A percentile compares a stretch with the other conserved stretches of the same genome.
Conservation (phyloP, 1,139 yeast species). For the Candida dubliniensis region DNA sequence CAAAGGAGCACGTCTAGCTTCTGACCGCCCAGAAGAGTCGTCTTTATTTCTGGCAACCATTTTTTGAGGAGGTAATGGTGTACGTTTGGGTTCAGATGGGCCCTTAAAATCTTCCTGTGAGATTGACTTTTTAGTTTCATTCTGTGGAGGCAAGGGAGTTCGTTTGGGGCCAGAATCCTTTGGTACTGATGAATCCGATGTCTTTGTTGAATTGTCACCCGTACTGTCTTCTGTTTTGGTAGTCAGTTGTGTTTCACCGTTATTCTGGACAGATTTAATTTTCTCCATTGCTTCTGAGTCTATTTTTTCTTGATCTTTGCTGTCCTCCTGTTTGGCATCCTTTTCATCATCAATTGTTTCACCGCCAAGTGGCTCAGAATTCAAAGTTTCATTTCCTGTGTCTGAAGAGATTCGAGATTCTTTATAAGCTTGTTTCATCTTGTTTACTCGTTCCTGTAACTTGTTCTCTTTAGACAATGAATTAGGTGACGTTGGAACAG, state of each 20-base stretch:
- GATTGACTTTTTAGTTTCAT: not conserved
- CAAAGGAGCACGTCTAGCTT: constrained; percentile 7
- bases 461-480: not conserved
- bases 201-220: too few relatives aligned
- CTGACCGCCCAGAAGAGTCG: not conserved
- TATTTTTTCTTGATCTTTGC: not conserved
- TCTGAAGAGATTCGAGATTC: not conserved
- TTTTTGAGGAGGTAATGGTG: constrained; percentile 4
- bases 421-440: constrained; percentile 2
- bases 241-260: too few relatives aligned
- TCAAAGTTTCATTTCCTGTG: not conserved
- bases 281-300: not conserved
- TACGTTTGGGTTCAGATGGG: not conserved
- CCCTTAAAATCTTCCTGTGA: not conserved
- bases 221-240: too few relatives aligned
- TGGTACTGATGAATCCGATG: too few relatives aligned
- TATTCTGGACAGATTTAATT: too few relatives aligned
- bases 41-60: not conserved
- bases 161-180: too few relatives aligned
- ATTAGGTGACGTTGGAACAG: not conserved
- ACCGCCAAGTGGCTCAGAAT: not conserved
- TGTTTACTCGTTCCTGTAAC: not conserved
- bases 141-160: too few relatives aligned
- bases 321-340: not conserved
- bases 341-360: not conserved